These are phyloP conservation scores for Debaryomyces sp. DNA, from an alignment of 1,139 yeast genomes.

Conservation along the genomic window DNA sequence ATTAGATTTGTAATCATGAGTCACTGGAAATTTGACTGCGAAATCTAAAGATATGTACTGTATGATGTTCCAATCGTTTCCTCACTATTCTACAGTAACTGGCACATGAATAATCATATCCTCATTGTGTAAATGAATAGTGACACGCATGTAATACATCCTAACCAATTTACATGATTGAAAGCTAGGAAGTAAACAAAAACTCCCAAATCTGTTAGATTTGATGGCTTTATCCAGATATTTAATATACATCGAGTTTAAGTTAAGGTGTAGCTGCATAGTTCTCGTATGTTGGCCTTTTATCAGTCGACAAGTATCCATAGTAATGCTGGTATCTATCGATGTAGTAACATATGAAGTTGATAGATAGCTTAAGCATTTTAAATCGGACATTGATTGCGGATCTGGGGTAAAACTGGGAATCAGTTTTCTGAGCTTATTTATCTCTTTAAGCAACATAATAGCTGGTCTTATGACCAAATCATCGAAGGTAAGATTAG, in stretches of 20 bases:
- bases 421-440: neutral
- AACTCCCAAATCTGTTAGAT: slow-evolving; percentile 5
- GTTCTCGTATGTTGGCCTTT: neutral
- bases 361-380: neutral
- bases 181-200: slow-evolving; percentile 6
- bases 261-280: neutral
- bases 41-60: neutral
- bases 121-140: neutral
- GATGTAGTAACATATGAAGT: neutral
- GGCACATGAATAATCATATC: neutral
- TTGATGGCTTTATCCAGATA: slow-evolving; percentile 5
- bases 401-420: neutral
- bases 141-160: slow-evolving; percentile 1
- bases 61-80: neutral
- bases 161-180: slow-evolving; percentile 6
- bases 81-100: neutral
- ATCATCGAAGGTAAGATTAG: neutral
- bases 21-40: neutral
- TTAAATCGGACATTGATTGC: neutral
- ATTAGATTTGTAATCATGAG: slow-evolving; percentile 2
- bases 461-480: neutral
- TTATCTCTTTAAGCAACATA: neutral
- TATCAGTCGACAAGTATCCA: neutral
- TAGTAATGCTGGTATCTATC: neutral
- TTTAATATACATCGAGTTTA: slow-evolving; percentile 5